Percentiles rank a stretch among this genome's conserved stretches.
Evolutionary conservation across 768 basidiomycete species (phyloP).

Genomic region (Paxillus involutus): DNA sequence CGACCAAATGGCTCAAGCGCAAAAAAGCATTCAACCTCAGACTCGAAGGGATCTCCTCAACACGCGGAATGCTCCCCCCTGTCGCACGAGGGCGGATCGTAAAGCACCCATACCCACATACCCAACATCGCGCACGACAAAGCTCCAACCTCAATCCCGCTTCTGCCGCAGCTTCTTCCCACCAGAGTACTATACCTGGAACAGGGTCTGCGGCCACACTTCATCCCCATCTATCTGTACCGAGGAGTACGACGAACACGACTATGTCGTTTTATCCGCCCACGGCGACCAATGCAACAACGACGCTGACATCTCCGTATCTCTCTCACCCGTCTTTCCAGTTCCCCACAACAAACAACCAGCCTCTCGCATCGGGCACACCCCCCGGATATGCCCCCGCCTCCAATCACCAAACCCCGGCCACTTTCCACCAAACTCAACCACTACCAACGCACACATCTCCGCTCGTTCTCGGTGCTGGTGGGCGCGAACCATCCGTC

Average conservation of each 20-base stretch:
- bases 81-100: slow-evolving; percentile 23
- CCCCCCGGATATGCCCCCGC: slow-evolving; percentile 9
- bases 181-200: slow-evolving; percentile 14
- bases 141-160: slow-evolving; percentile 31
- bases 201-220: slow-evolving; percentile 10
- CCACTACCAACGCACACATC: slow-evolving; percentile 14
- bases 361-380: slow-evolving; percentile 10
- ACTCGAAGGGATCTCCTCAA: slow-evolving; percentile 42
- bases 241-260: slow-evolving; percentile 17
- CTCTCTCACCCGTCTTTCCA: slow-evolving; percentile 31
- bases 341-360: slow-evolving; percentile 14
- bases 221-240: slow-evolving; percentile 15
- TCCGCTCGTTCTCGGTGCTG: slow-evolving; percentile 29
- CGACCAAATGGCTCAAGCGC: slow-evolving; percentile 49
- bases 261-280: slow-evolving; percentile 28
- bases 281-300: slow-evolving; percentile 28
- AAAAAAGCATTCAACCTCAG: slow-evolving; percentile 59
- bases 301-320: slow-evolving; percentile 32
- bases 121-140: slow-evolving; percentile 29
- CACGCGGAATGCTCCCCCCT: slow-evolving; percentile 18
- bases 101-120: slow-evolving; percentile 25
- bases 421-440: slow-evolving; percentile 11
- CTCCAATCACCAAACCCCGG: slow-evolving; percentile 8
- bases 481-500: slow-evolving; percentile 40
- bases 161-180: slow-evolving; percentile 19